Base-by-base conservation (phyloP, 805 yeast genomes). In the Ogataea trehalophila region DNA sequence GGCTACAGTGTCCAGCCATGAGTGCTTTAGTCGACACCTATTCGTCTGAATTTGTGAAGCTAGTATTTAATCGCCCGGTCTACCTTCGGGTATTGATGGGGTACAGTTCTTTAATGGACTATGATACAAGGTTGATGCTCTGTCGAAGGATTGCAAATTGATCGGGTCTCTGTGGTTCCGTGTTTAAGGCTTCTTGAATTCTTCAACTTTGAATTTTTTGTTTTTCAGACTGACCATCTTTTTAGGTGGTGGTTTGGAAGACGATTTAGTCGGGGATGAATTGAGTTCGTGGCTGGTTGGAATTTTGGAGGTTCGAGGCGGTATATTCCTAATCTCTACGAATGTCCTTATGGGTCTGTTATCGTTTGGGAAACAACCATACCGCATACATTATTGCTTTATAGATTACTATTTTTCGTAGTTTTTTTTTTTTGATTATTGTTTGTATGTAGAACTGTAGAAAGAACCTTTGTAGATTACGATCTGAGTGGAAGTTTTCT, bases 281-380 rank as follows among this genome's bases (percentile, higher is more conserved):
- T 76, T 63, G 80, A 82, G 87, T 81, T 83, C 87, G 85, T 74
- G 76, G 49, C 52, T 53, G 85, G 72, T 70, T 69, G 72, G 78
- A 71, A 49, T 43, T 68, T 20, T 33, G 39, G 39, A 38, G 22
- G 39, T 68, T 68, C 77, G 83, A 72, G 75, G 95, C 97, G 81
- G 92, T 95, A 92, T 92, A 92, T 92, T 92, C 98, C 98, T 92
- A 86, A 78, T 89, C 97, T 81, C 92, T 91, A 85, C 95, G 96
- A 77, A 86, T 87, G 85, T 81, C 86, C 62, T 55, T 59, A 51
- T 75, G 79, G 75, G 94, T 82, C 95, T 81, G 76, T 92, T 81
- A 83, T 85, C 96, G 94, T 82, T 88, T 87, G 97, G 92, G 98
- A 90, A 87, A 87, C 68, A 91, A 91, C 98, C 98, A 91, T 92